These are phyloP conservation scores for Parietichytrium sp. DNA, from an alignment of 108 stramenopile species.

Conservation along the genomic window DNA sequence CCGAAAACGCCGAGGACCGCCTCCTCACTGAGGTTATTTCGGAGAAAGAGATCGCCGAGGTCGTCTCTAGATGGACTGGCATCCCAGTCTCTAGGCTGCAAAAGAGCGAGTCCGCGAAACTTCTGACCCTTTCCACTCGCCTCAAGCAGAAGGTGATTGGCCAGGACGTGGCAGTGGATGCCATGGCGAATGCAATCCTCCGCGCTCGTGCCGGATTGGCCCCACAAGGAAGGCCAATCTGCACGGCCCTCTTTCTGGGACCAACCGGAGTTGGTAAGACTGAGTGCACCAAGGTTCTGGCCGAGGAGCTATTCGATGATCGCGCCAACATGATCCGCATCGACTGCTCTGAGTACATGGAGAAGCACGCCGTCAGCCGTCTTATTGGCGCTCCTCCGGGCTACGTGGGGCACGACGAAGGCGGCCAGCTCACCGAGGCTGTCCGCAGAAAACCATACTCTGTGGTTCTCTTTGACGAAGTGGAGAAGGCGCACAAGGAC, in stretches of 20 bases:
- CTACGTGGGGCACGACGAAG: constrained; percentile 94
- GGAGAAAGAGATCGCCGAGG: constrained; percentile 88
- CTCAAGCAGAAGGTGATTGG: constrained; percentile 78
- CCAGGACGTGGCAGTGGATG: constrained; percentile 74
- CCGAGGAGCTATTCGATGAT: constrained; percentile 79
- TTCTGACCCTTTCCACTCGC: constrained; percentile 71
- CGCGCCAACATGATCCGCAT: constrained; percentile 86
- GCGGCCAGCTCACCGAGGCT: constrained; percentile 93
- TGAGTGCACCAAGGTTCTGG: constrained; percentile 82
- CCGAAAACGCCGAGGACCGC: constrained; percentile 57
- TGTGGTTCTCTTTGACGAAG: constrained; percentile 89
- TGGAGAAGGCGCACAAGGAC: constrained; percentile 93
- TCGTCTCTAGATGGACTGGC: constrained; percentile 88
- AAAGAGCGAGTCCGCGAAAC: constrained; percentile 77
- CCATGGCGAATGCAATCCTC: constrained; percentile 77
- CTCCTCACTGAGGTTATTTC: constrained; percentile 79
- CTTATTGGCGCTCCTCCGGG: constrained; percentile 93
- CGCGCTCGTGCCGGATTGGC: constrained; percentile 78
- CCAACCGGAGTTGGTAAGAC: constrained; percentile 91
- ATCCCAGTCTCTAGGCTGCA: constrained; percentile 82
- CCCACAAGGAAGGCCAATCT: constrained; percentile 73
- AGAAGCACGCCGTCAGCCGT: constrained; percentile 81
- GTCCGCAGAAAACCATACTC: constrained; percentile 88
- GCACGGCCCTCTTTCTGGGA: constrained; percentile 84
- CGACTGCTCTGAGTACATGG: constrained; percentile 96